A percentile compares a stretch with the other conserved stretches of the same genome.
Evolutionary conservation across 768 basidiomycete genomes (phyloP).

Genomic region (Suillus clintonianus): DNA sequence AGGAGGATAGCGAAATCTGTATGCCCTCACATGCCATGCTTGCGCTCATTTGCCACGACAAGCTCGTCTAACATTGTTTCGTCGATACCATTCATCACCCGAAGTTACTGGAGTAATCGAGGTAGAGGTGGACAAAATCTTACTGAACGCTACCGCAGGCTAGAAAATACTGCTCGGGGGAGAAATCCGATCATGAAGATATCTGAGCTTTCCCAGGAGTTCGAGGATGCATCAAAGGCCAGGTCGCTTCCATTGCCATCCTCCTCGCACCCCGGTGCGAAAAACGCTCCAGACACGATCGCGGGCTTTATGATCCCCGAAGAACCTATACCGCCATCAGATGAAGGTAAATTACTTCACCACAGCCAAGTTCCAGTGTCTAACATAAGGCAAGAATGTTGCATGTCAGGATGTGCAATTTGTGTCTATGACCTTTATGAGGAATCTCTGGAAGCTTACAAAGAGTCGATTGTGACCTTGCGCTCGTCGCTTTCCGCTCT

Average conservation of each 20-base stretch:
- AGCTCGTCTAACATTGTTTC: not conserved
- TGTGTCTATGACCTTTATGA: conserved; percentile 90
- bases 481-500: conserved; percentile 48
- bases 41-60: conserved; percentile 4
- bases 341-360: conserved; percentile 54
- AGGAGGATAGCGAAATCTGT: conserved; percentile 2
- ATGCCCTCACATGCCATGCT: conserved; percentile 5
- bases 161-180: conserved; percentile 54
- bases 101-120: not conserved
- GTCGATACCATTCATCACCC: not conserved
- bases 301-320: conserved; percentile 49
- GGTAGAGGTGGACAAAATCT: conserved; percentile 58
- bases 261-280: not conserved
- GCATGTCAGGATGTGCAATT: conserved; percentile 93
- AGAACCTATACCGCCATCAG: conserved; percentile 59
- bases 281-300: conserved; percentile 13
- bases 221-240: conserved; percentile 8
- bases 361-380: not conserved
- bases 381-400: conserved; percentile 63
- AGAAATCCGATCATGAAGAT: conserved; percentile 40
- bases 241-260: not conserved
- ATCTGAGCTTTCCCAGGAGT: conserved; percentile 18
- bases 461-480: conserved; percentile 51
- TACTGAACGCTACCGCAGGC: conserved; percentile 51
- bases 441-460: conserved; percentile 67